phyloP scores from a whole-genome alignment of 2,329 filamentous ascomycete genomes.

The Xylaria polymorpha region DNA sequence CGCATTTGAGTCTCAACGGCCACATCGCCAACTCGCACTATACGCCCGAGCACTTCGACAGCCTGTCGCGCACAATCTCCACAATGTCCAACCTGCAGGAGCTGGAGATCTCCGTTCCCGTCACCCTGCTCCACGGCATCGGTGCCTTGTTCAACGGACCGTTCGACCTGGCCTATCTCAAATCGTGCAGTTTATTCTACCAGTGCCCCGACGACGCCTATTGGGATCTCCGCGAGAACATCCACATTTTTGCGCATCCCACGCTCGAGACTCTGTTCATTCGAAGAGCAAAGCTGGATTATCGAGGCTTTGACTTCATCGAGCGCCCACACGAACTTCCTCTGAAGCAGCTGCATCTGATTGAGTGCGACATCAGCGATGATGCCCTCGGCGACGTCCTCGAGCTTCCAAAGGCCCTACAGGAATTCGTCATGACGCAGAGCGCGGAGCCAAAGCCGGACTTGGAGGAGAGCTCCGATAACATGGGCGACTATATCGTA shows the following conservation, averaged over 20 bases:
- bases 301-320: conserved; percentile 60
- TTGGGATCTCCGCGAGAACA: conserved; percentile 64
- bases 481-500: conserved; percentile 60
- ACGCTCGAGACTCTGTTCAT: conserved; percentile 60
- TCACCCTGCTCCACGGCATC: conserved; percentile 58
- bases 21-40: conserved; percentile 52
- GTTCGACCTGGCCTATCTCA: conserved; percentile 62
- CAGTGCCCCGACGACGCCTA: conserved; percentile 58
- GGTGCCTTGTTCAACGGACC: conserved; percentile 62
- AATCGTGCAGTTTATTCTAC: conserved; percentile 60
- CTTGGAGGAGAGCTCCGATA: conserved; percentile 60
- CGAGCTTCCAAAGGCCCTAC: conserved; percentile 58
- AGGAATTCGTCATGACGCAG: conserved; percentile 62
- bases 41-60: conserved; percentile 53
- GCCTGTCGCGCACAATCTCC: conserved; percentile 59
- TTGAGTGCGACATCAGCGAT: conserved; percentile 64
- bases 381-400: conserved; percentile 55
- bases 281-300: conserved; percentile 58
- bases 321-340: conserved; percentile 61
- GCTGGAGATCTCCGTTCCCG: conserved; percentile 60
- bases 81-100: conserved; percentile 63
- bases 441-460: conserved; percentile 54
- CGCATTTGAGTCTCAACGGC: conserved; percentile 55
- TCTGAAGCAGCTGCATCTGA: conserved; percentile 57
- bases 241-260: conserved; percentile 63